Evolutionary conservation across 257 asterid species (phyloP).

Genomic region (Gentiana dahurica): DNA sequence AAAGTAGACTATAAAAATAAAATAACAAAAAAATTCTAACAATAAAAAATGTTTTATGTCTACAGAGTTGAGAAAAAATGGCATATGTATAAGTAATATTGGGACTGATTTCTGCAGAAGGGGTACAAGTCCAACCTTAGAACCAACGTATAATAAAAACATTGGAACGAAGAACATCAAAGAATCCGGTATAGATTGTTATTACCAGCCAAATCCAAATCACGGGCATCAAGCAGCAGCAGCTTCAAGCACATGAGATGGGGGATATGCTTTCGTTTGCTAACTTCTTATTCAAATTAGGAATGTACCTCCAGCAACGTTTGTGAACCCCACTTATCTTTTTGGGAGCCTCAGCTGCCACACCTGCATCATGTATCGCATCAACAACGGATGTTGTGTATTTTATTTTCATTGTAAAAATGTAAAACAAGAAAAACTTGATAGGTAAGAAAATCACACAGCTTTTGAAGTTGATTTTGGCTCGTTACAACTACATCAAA

Average conservation of each 20-base stretch:
- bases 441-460: no score
- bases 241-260: conserved; percentile 22
- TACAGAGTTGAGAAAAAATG: background rate
- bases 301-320: conserved; percentile 85
- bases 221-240: conserved; percentile 27
- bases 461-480: no score
- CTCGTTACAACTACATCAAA: no score
- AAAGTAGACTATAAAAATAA: no score
- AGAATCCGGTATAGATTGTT: background rate
- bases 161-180: background rate
- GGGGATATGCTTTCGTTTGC: conserved; percentile 18
- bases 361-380: conserved; percentile 24
- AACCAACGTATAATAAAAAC: background rate
- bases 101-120: background rate
- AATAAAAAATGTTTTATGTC: no score
- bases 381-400: no score
- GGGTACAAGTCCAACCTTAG: background rate
- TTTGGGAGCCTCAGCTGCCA: conserved; percentile 72
- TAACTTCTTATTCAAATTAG: conserved; percentile 20
- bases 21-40: no score
- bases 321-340: conserved; percentile 95
- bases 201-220: background rate
- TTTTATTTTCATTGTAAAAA: no score
- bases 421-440: no score
- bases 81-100: background rate